Evolutionary conservation across 2,329 filamentous ascomycete genomes (phyloP).

Genomic region (Pezicula carpinea): DNA sequence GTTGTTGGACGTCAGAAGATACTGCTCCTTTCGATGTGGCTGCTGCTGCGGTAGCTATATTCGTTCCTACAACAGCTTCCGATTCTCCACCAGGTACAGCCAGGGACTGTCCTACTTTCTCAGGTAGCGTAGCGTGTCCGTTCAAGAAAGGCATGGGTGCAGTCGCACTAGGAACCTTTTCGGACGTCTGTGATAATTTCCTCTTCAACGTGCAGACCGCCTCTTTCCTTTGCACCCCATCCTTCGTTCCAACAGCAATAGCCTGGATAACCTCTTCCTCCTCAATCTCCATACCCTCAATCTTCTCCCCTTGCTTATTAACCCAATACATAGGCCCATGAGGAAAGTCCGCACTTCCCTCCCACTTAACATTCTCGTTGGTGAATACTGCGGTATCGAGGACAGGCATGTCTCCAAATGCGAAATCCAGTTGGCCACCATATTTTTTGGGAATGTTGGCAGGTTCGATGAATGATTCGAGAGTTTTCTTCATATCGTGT

Average conservation of each 20-base stretch:
- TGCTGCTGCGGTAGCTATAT: too few species aligned
- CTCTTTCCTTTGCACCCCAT: slow-evolving; percentile 40
- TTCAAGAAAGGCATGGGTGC: slow-evolving; percentile 3
- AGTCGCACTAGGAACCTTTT: not conserved
- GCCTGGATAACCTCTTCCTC: slow-evolving; percentile 41
- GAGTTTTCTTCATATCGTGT: slow-evolving; percentile 69
- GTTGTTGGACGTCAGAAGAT: not conserved
- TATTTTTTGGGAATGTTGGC: slow-evolving; percentile 85
- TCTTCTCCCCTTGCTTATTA: slow-evolving; percentile 30
- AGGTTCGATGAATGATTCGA: slow-evolving; percentile 76
- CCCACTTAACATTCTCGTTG: slow-evolving; percentile 45
- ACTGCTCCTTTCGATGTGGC: too few species aligned
- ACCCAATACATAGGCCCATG: slow-evolving; percentile 54
- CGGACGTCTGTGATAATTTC: not conserved
- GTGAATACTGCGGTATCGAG: slow-evolving; percentile 56
- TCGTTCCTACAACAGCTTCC: too few species aligned
- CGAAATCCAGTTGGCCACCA: slow-evolving; percentile 79
- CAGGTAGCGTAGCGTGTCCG: not conserved
- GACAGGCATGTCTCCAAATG: slow-evolving; percentile 69
- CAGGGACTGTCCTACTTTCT: not conserved
- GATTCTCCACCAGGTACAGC: too few species aligned
- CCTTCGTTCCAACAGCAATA: slow-evolving; percentile 44
- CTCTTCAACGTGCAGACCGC: slow-evolving; percentile 21
- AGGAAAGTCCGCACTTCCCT: slow-evolving; percentile 50
- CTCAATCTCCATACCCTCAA: slow-evolving; percentile 28